Percentiles rank a stretch among this genome's conserved stretches.
Conservation (phyloP, 1,284 basidiomycete genomes). For the Dichomitus squalens region DNA sequence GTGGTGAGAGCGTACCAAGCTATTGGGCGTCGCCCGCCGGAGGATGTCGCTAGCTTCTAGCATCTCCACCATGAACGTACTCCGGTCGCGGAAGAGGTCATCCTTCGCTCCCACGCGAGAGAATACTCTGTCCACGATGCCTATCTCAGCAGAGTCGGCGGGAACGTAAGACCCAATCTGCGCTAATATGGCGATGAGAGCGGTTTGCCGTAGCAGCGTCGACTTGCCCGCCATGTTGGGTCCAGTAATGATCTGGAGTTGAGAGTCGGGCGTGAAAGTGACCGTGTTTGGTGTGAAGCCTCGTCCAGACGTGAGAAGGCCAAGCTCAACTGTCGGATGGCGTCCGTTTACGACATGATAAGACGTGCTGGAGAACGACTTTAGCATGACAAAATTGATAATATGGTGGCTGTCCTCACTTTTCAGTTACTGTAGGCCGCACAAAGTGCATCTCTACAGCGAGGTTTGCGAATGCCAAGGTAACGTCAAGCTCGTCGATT, state of each 20-base stretch:
- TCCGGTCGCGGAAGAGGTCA: slow-evolving; percentile 90
- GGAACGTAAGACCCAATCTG: slow-evolving; percentile 95
- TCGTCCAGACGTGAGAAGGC: slow-evolving; percentile 75
- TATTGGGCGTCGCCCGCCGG: slow-evolving; percentile 77
- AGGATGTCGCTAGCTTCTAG: slow-evolving; percentile 84
- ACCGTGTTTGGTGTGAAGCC: slow-evolving; percentile 86
- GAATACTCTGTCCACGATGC: slow-evolving; percentile 91
- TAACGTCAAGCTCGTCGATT: slow-evolving; percentile 89
- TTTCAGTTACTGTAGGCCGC: slow-evolving; percentile 69
- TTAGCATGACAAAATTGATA: background rate
- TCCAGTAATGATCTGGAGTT: slow-evolving; percentile 86
- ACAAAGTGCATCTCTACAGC: slow-evolving; percentile 82
- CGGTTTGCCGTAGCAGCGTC: slow-evolving; percentile 90
- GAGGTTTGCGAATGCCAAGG: slow-evolving; percentile 80
- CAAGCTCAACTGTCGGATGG: slow-evolving; percentile 93
- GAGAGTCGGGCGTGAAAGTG: slow-evolving; percentile 56
- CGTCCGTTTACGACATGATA: slow-evolving; percentile 80
- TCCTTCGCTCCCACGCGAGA: slow-evolving; percentile 96
- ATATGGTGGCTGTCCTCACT: slow-evolving; percentile 51
- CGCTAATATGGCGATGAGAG: slow-evolving; percentile 88
- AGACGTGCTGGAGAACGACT: slow-evolving; percentile 45
- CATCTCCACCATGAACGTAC: slow-evolving; percentile 96
- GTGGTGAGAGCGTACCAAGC: slow-evolving; percentile 57
- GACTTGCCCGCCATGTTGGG: slow-evolving; percentile 98
- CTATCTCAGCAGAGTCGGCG: slow-evolving; percentile 76